These are phyloP conservation scores for Ogataea chonburiensis DNA, from an alignment of 805 yeast species.

Conservation along the genomic window DNA sequence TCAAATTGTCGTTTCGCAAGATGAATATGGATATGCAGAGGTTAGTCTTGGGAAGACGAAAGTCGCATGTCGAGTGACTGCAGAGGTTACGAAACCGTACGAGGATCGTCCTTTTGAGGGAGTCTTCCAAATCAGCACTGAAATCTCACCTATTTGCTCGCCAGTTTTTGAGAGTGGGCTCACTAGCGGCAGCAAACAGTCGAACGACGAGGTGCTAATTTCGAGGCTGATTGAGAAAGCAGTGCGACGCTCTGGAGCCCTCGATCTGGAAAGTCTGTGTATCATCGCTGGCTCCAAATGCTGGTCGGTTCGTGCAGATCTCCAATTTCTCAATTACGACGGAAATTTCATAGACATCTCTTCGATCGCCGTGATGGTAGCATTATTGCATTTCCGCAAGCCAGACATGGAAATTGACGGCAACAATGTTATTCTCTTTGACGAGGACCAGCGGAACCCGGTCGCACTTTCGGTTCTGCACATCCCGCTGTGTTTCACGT, in stretches of 20 bases:
- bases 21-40: constrained; percentile 78
- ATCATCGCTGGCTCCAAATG: constrained; percentile 87
- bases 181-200: constrained; percentile 40
- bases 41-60: constrained; percentile 74
- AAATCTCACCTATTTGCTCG: constrained; percentile 86
- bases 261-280: constrained; percentile 88
- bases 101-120: constrained; percentile 97
- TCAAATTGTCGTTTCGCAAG: constrained; percentile 55
- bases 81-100: constrained; percentile 73
- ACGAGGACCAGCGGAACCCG: constrained; percentile 77
- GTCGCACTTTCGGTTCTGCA: constrained; percentile 83
- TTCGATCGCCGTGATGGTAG: constrained; percentile 87
- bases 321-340: constrained; percentile 85
- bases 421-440: constrained; percentile 64
- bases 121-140: constrained; percentile 76
- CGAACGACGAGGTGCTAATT: constrained; percentile 80
- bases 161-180: constrained; percentile 72
- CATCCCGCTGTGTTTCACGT: constrained; percentile 85
- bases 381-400: constrained; percentile 74
- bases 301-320: constrained; percentile 89
- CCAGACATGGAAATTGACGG: constrained; percentile 79
- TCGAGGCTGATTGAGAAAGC: constrained; percentile 88
- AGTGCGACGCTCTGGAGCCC: constrained; percentile 82
- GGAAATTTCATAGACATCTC: constrained; percentile 92
- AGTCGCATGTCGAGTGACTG: constrained; percentile 69